phyloP scores from a whole-genome alignment of 805 yeast species.

The Candida vaughaniae region DNA sequence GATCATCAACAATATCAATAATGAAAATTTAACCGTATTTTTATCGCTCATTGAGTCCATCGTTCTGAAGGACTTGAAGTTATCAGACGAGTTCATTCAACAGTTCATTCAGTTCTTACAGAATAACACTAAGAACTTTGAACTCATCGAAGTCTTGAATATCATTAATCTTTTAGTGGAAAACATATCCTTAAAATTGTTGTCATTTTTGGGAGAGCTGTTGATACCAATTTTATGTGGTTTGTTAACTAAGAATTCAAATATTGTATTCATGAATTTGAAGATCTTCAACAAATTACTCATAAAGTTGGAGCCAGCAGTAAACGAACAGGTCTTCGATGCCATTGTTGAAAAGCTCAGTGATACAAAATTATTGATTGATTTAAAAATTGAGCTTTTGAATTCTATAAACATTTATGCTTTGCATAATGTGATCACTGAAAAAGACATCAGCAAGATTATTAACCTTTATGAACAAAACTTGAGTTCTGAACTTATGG shows the following conservation, averaged over 20 bases:
- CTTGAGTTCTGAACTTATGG: constrained; percentile 10
- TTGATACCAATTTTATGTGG: constrained; percentile 10
- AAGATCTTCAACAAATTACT: constrained; percentile 11
- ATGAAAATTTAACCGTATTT: constrained; percentile 10
- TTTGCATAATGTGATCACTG: constrained; percentile 3
- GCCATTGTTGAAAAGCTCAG: constrained; percentile 9
- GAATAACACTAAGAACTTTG: constrained; percentile 10
- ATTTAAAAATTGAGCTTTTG: constrained; percentile 13
- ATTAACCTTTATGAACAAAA: constrained; percentile 6
- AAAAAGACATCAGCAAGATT: constrained; percentile 1
- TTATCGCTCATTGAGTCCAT: constrained; percentile 11
- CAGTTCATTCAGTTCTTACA: constrained; percentile 10
- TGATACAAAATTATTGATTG: constrained; percentile 13
- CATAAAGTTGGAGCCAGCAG: not conserved
- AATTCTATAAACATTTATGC: constrained; percentile 10
- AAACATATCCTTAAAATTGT: not conserved
- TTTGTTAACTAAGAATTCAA: constrained; percentile 9
- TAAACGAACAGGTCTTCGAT: constrained; percentile 5
- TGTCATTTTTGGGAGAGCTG: constrained; percentile 1
- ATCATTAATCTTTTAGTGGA: constrained; percentile 7
- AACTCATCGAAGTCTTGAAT: constrained; percentile 12
- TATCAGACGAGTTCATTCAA: constrained; percentile 9
- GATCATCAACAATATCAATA: constrained; percentile 21
- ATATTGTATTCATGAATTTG: constrained; percentile 7
- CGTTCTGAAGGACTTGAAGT: not conserved